phyloP scores from a whole-genome alignment of 1,284 basidiomycete genomes.

The Melampsora abietis-canadensis region DNA sequence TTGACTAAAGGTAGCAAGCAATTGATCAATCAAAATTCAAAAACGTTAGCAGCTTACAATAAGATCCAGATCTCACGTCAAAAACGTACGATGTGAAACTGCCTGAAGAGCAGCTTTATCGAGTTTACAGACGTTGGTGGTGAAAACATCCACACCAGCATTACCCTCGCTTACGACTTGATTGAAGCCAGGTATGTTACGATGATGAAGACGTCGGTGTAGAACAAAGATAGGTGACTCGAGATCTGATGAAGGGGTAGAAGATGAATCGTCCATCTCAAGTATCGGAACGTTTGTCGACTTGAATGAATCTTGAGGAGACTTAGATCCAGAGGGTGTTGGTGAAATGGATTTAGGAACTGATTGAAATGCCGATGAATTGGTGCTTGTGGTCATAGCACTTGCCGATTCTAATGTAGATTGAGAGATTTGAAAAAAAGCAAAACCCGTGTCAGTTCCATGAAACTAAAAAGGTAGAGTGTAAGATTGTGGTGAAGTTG shows the following conservation, averaged over 20 bases:
- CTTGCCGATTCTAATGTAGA: not conserved
- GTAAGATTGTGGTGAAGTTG: not conserved
- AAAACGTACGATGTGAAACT: not conserved
- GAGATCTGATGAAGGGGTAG: slow-evolving; percentile 9
- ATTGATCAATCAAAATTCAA: not conserved
- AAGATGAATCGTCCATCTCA: not conserved
- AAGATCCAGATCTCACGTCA: not conserved
- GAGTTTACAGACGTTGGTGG: slow-evolving; percentile 11
- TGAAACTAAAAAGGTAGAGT: not conserved
- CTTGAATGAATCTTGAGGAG: not conserved
- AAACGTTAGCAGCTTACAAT: not conserved
- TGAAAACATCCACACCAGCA: slow-evolving; percentile 24
- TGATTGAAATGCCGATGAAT: not conserved
- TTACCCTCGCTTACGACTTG: not conserved
- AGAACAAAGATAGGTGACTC: slow-evolving; percentile 11
- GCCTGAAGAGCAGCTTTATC: slow-evolving; percentile 14
- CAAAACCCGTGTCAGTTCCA: not conserved
- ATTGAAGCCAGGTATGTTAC: not conserved
- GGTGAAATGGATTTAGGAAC: not conserved
- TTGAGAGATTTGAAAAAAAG: not conserved
- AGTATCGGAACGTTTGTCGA: not conserved
- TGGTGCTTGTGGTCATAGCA: not conserved
- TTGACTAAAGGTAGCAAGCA: slow-evolving; percentile 7
- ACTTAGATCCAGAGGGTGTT: not conserved
- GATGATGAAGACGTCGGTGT: slow-evolving; percentile 30